Conservation (phyloP, 768 basidiomycete genomes). For the Russula ochroleuca region DNA sequence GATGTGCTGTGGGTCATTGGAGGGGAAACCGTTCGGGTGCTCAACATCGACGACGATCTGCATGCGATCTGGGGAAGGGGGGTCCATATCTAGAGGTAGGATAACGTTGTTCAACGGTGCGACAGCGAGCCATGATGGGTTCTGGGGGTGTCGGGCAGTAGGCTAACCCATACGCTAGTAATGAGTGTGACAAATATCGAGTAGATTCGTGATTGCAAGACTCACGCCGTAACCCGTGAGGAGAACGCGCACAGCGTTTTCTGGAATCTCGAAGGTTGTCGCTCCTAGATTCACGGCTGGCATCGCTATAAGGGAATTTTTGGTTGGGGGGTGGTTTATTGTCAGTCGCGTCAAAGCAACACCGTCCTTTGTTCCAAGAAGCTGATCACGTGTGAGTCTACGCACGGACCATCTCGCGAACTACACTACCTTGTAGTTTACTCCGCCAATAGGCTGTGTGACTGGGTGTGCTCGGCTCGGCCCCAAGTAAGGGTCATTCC, state of each 20-base stretch:
- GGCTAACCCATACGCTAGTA: slow-evolving; percentile 29
- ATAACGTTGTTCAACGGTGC: slow-evolving; percentile 56
- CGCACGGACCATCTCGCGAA: slow-evolving; percentile 13
- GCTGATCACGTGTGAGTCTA: slow-evolving; percentile 12
- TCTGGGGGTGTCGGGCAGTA: slow-evolving; percentile 33
- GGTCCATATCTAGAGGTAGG: slow-evolving; percentile 32
- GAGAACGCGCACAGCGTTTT: slow-evolving; percentile 40
- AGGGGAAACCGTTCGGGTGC: slow-evolving; percentile 23
- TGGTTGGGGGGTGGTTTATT: neutral
- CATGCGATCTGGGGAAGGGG: slow-evolving; percentile 27
- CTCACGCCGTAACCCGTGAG: slow-evolving; percentile 53
- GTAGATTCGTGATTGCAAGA: slow-evolving; percentile 18
- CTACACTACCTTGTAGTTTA: neutral
- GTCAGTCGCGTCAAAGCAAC: neutral
- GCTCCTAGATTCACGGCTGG: slow-evolving; percentile 9
- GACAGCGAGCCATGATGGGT: slow-evolving; percentile 73
- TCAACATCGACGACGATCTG: slow-evolving; percentile 25
- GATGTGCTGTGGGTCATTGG: slow-evolving; percentile 39
- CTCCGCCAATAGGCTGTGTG: neutral
- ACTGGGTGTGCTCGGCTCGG: neutral
- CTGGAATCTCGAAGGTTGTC: slow-evolving; percentile 16
- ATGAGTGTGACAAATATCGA: slow-evolving; percentile 14
- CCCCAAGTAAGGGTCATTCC: neutral
- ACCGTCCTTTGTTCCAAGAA: neutral
- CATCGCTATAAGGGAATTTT: slow-evolving; percentile 7